phyloP scores from a whole-genome alignment of 345 rosid genomes.

The Arabidopsis arenosa region DNA sequence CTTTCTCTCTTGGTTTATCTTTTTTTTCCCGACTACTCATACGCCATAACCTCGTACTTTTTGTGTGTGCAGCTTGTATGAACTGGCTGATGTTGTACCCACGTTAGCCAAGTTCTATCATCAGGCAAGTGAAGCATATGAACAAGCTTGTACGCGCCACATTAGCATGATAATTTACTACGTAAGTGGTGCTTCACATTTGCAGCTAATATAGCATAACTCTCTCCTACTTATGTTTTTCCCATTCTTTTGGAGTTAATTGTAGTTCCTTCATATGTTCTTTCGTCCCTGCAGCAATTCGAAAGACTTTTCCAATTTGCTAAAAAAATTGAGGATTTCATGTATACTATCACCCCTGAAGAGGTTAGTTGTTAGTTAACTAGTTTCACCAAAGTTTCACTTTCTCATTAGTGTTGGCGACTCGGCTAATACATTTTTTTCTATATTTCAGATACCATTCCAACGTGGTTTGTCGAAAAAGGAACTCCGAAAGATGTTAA shows the following conservation, averaged over 20 bases:
- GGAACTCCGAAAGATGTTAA: constrained; percentile 88
- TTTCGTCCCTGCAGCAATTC: constrained; percentile 72
- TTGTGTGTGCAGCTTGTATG: constrained; percentile 79
- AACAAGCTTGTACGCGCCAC: constrained; percentile 95
- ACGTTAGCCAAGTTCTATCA: constrained; percentile 98
- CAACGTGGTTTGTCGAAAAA: constrained; percentile 86
- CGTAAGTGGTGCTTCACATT: constrained; percentile 57
- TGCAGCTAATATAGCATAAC: constrained; percentile 7
- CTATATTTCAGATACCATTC: constrained; percentile 78
- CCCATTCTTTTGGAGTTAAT: background rate
- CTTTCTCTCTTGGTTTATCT: constrained; percentile 5
- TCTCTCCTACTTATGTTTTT: background rate
- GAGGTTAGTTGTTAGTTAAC: constrained; percentile 63
- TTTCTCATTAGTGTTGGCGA: background rate
- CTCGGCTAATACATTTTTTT: constrained; percentile 8
- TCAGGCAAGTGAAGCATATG: constrained; percentile 99
- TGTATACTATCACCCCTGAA: constrained; percentile 94
- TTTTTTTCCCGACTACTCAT: background rate
- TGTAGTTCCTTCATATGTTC: constrained; percentile 26
- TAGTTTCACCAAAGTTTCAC: background rate
- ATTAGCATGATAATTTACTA: constrained; percentile 93
- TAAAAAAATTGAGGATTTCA: constrained; percentile 84
- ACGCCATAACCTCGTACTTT: constrained; percentile 16
- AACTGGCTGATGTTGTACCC: constrained; percentile 94
- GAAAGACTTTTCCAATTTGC: constrained; percentile 95